phyloP scores from a whole-genome alignment of 257 asterid genomes.

The Plantago ovata region DNA sequence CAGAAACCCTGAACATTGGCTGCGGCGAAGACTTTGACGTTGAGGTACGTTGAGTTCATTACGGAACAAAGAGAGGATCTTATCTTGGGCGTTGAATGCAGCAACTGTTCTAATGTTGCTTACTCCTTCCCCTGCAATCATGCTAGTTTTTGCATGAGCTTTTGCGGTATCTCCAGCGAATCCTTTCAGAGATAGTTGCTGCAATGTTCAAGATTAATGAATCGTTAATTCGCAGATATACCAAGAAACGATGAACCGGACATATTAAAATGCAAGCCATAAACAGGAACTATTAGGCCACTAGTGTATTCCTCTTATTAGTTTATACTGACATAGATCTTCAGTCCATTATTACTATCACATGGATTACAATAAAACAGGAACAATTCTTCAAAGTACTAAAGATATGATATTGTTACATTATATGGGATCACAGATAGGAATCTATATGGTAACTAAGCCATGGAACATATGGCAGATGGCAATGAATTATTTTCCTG shows the following conservation, averaged over 20 bases:
- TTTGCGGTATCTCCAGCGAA: conserved; percentile 98
- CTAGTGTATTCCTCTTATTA: too few relatives aligned
- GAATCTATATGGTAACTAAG: background rate
- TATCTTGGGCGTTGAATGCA: conserved; percentile 89
- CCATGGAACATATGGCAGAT: background rate
- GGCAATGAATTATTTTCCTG: too few relatives aligned
- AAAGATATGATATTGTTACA: too few relatives aligned
- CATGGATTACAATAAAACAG: too few relatives aligned
- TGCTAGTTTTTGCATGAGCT: conserved; percentile 95
- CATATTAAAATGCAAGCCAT: background rate
- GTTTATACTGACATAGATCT: too few relatives aligned
- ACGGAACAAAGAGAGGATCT: conserved; percentile 60
- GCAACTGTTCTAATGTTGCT: conserved; percentile 97
- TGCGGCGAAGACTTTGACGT: conserved; percentile 60
- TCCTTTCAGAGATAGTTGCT: conserved; percentile 97
- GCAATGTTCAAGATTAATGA: conserved; percentile 18
- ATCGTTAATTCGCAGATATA: background rate
- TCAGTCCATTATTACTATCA: too few relatives aligned
- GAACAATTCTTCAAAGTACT: too few relatives aligned
- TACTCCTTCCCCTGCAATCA: conserved; percentile 99
- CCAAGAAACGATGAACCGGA: too few relatives aligned
- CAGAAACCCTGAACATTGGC: conserved; percentile 68
- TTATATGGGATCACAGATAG: too few relatives aligned
- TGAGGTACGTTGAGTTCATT: conserved; percentile 79
- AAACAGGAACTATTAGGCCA: too few relatives aligned